phyloP scores from a whole-genome alignment of 2,329 filamentous ascomycete genomes.

The Penicillium nordicum region DNA sequence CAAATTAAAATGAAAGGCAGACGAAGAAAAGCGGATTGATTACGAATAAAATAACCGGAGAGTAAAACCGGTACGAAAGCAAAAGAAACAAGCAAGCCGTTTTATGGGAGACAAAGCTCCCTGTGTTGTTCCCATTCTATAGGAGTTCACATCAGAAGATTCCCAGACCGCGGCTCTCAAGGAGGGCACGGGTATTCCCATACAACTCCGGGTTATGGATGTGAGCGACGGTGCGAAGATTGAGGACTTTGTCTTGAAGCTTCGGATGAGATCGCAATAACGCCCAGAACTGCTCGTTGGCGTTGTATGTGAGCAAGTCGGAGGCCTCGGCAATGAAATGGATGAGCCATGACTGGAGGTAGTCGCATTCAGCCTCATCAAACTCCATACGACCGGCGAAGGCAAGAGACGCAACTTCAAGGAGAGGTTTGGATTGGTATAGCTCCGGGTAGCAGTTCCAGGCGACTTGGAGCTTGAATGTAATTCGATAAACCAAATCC shows the following conservation, averaged over 20 bases:
- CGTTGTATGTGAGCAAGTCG: constrained; percentile 11
- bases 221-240: not conserved
- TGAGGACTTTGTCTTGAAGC: constrained; percentile 1
- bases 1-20: not conserved
- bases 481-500: constrained; percentile 5
- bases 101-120: not conserved
- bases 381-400: not conserved
- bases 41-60: not conserved
- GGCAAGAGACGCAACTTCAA: constrained; percentile 1
- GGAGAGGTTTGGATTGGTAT: constrained; percentile 9
- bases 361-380: not conserved
- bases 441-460: constrained; percentile 23
- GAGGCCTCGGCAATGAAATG: constrained; percentile 14
- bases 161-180: not conserved
- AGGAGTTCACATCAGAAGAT: not conserved
- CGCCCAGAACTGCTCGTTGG: constrained; percentile 3
- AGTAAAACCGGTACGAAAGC: not conserved
- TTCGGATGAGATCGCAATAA: constrained; percentile 1
- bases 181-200: not conserved
- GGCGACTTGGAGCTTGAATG: constrained; percentile 18
- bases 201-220: not conserved
- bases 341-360: constrained; percentile 16
- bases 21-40: not conserved
- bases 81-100: too few relatives aligned
- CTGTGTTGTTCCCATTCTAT: too few relatives aligned